phyloP scores from a whole-genome alignment of 805 yeast genomes.

The Alloascoidea africana region DNA sequence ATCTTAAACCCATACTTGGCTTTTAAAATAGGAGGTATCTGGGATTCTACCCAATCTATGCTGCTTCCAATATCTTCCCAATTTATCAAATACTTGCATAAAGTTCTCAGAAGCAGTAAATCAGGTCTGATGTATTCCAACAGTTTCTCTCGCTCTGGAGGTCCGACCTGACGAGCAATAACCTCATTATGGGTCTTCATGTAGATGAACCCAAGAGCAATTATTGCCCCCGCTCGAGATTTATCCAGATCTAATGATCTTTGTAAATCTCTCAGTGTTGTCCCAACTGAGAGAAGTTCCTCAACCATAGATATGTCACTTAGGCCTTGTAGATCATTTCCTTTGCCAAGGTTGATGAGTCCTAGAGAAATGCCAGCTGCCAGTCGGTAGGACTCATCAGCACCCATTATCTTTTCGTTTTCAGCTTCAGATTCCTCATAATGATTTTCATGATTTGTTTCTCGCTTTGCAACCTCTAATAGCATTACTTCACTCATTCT shows the following conservation, averaged over 20 bases:
- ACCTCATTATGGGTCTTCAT: conserved; percentile 45
- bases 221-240: conserved; percentile 54
- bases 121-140: conserved; percentile 72
- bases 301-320: conserved; percentile 54
- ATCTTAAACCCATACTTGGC: conserved; percentile 14
- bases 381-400: conserved; percentile 62
- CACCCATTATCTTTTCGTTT: too few relatives aligned
- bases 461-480: conserved; percentile 45
- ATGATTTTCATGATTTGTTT: background rate
- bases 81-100: conserved; percentile 49
- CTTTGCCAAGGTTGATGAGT: conserved; percentile 65
- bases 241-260: conserved; percentile 42
- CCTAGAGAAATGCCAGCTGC: conserved; percentile 89
- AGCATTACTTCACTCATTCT: conserved; percentile 72
- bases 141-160: conserved; percentile 45
- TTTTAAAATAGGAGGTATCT: conserved; percentile 34
- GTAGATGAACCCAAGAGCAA: conserved; percentile 64
- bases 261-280: conserved; percentile 47
- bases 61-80: conserved; percentile 50
- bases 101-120: conserved; percentile 44
- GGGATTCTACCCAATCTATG: conserved; percentile 37
- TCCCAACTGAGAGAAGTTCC: conserved; percentile 38
- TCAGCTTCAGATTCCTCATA: background rate
- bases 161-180: conserved; percentile 43
- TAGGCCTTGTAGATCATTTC: conserved; percentile 40